Evolutionary conservation across 1,284 basidiomycete species (phyloP).

Genomic region (Cerrena zonata): DNA sequence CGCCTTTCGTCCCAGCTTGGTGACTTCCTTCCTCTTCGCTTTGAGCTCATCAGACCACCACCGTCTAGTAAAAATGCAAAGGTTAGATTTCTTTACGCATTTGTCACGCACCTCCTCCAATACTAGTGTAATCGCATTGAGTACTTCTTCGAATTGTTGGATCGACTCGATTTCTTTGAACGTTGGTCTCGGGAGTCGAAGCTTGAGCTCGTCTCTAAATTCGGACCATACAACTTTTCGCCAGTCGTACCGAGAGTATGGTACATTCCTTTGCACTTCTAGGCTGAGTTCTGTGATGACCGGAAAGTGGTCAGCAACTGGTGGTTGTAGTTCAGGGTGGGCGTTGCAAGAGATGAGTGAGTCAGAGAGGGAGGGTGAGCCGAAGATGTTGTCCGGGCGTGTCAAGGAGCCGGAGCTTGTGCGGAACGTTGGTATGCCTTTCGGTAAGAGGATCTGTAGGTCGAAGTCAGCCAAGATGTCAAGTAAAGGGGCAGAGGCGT

Average conservation of each 20-base stretch:
- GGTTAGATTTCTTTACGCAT: constrained; percentile 15
- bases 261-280: too few species aligned
- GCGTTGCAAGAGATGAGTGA: constrained; percentile 18
- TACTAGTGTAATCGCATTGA: constrained; percentile 9
- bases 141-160: constrained; percentile 10
- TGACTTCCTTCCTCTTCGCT: constrained; percentile 8
- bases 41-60: constrained; percentile 26
- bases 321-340: constrained; percentile 8
- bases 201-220: constrained; percentile 16
- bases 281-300: too few species aligned
- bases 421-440: constrained; percentile 25
- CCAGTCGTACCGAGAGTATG: constrained; percentile 16
- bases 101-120: too few species aligned
- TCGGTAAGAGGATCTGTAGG: constrained; percentile 26
- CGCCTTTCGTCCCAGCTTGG: constrained; percentile 15
- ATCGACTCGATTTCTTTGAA: background rate
- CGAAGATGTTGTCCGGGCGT: constrained; percentile 30
- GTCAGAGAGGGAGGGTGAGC: constrained; percentile 10
- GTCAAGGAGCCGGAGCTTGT: constrained; percentile 7
- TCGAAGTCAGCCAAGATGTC: constrained; percentile 13
- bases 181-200: background rate
- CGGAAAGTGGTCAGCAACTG: constrained; percentile 26
- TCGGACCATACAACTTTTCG: constrained; percentile 19
- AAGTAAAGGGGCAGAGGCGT: constrained; percentile 16
- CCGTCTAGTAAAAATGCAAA: constrained; percentile 20